Base-by-base conservation (phyloP, 345 rosid species). In the Aurinia saxatilis region DNA sequence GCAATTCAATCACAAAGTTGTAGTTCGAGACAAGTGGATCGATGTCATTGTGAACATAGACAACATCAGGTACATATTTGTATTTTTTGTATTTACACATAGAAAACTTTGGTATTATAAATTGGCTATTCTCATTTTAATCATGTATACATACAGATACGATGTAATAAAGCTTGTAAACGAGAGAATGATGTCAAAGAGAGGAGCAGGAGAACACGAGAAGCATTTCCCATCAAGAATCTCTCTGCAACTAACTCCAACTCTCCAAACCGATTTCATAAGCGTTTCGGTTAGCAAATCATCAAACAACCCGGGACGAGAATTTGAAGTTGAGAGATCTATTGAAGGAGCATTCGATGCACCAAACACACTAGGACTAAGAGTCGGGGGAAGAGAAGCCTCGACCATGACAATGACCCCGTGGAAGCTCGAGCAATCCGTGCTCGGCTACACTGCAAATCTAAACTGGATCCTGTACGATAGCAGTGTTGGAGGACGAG, bases 171-270 rank as follows among this genome's bases (percentile, higher is more conserved):
- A 76, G 59, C 83, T 91, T 1, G 71, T 82, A 37, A 80, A 74
- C 11, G 78, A 83, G 54, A 78, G 67, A 25, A 74, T 91, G 13
- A 73, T 91, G 86, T 68, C 64, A 0, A 82, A 81, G 70, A 68
- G 71, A 78, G 96, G 98, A 45, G 87, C 58, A 16, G 92, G 96
- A 16, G 63, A 67, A 3, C 81, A 72, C 12, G 96, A 91, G 58
- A 91, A 91, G 58, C 86, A 88, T 66, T 91, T 91, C 73, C 98
- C 96, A 8, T 91, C 96, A 0, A 54, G 95, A 50, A 81, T 88
- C 48, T 79, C 88, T 7, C 16, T 91, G 33, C 83, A 77, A 5
- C 73, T 88, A 18, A 88, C 95, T 1, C 98, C 98, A 16, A 79
- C 76, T 12, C 67, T 71, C 16, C 98, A 91, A 52, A 70, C 79